A percentile compares a stretch with the other conserved stretches of the same genome.
Conservation (phyloP, 345 rosid genomes). For the Reutealis trisperma region DNA sequence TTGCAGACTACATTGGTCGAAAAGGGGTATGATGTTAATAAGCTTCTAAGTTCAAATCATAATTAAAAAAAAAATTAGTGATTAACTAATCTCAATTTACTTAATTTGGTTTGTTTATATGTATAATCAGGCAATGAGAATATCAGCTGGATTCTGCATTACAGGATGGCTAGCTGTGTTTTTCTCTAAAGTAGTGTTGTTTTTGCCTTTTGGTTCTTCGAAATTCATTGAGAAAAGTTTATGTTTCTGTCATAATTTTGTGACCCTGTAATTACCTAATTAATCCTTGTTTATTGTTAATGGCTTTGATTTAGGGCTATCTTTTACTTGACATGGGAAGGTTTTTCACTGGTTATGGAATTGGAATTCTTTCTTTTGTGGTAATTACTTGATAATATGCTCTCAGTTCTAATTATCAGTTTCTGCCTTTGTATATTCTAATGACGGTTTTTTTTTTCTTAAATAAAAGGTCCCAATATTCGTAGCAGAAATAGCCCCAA, state of each 20-base stretch:
- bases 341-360: constrained; percentile 80
- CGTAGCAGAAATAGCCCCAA: constrained; percentile 91
- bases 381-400: constrained; percentile 37
- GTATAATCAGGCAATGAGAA: constrained; percentile 74
- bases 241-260: neutral
- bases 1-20: constrained; percentile 73
- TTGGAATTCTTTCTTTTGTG: constrained; percentile 90
- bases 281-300: too few relatives aligned
- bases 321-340: constrained; percentile 74
- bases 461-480: constrained; percentile 67
- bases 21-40: constrained; percentile 61
- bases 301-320: constrained; percentile 48
- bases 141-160: constrained; percentile 73
- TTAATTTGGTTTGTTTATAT: neutral
- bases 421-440: neutral
- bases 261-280: neutral
- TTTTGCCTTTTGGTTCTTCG: neutral
- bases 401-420: neutral
- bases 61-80: neutral
- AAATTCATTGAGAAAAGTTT: neutral
- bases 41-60: neutral
- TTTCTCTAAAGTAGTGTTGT: constrained; percentile 47
- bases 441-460: neutral
- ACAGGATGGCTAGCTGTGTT: constrained; percentile 82
- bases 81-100: neutral